Evolutionary conservation across 2,329 filamentous ascomycete species (phyloP).

Genomic region (Paecilomyces variotii): DNA sequence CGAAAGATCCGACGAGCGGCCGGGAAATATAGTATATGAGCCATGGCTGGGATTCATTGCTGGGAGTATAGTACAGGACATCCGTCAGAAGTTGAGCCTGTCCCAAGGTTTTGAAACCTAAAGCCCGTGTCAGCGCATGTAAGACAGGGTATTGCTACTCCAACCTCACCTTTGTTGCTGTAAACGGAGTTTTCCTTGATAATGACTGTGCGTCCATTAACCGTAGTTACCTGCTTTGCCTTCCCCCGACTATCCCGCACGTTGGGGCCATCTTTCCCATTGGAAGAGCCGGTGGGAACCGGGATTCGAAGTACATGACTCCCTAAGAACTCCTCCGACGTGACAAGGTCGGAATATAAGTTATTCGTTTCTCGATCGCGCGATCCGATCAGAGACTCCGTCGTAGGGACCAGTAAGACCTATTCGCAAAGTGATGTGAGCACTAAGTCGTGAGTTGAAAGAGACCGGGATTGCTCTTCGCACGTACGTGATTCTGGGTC

Average conservation of each 20-base stretch:
- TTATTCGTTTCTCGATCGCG: constrained; percentile 80
- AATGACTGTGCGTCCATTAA: constrained; percentile 87
- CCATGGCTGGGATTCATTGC: constrained; percentile 87
- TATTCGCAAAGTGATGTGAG: constrained; percentile 18
- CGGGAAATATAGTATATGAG: constrained; percentile 92
- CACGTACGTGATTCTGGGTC: constrained; percentile 68
- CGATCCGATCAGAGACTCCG: constrained; percentile 79
- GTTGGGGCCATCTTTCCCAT: constrained; percentile 51
- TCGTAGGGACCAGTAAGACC: constrained; percentile 87
- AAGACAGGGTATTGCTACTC: constrained; percentile 1
- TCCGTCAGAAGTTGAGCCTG: constrained; percentile 84
- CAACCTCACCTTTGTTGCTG: constrained; percentile 79
- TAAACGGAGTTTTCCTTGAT: constrained; percentile 90
- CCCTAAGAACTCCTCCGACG: constrained; percentile 87
- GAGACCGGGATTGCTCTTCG: constrained; percentile 1
- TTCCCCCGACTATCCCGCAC: constrained; percentile 83
- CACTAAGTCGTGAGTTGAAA: constrained; percentile 2
- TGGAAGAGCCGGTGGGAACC: constrained; percentile 38
- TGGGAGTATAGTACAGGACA: constrained; percentile 78
- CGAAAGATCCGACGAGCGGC: constrained; percentile 75
- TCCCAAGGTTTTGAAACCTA: constrained; percentile 84
- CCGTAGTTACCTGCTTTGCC: constrained; percentile 85
- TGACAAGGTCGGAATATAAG: constrained; percentile 69
- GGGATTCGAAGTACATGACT: constrained; percentile 93
- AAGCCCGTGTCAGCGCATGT: constrained; percentile 9